Base-by-base conservation (phyloP, 2,329 filamentous ascomycete species). In the Pseudogymnoascus sp. region DNA sequence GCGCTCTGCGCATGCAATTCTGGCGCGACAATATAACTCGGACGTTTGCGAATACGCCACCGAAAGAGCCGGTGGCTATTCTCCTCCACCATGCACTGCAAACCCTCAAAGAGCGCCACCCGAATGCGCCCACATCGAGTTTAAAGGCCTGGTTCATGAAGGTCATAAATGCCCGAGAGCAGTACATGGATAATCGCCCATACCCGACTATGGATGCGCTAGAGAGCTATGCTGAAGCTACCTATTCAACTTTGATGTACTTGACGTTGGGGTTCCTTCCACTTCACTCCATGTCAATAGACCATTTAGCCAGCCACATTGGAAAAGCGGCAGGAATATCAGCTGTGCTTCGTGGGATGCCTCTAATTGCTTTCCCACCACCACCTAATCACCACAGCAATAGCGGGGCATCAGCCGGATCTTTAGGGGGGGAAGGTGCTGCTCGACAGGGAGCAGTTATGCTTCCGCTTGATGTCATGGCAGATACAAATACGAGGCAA, bases 281-380 rank as follows among this genome's bases (percentile, higher is more conserved):
- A 0, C 79, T 97, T 69, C 83, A 86, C 8, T 95, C 90, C 1
- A 81, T 96, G 68, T 88, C 92, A 22, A 85, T 91, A 41, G 94
- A 99, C 70, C 94, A 99, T 75, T 79, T 99, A 15, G 93, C 93
- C 7, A 95, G 90, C 60, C 94, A 99, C 73, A 89, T 97, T 62
- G 94, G 94, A 59, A 99, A 99, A 71, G 92, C 94, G 0, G 88
- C 86, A 57, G 94, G 94, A 7, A 97, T 99, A 60, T 82, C 86
- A 2, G 88, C 93, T 1, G 83, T 96, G 0, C 77, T 99, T n/a
- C 82, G 93, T 39, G 93, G 94, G 0, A 79, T 97, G 9, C 92
- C 94, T 0, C 74, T 97, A 2, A 80, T 97, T n/a, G 92, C 92
- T 0, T 90, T 93, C 47, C 88, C 89, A 0, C 80, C 84, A 0